A percentile compares a stretch with the other conserved stretches of the same genome.
phyloP scores from a whole-genome alignment of 495 filamentous ascomycete species.

The Penicillium ucsense region DNA sequence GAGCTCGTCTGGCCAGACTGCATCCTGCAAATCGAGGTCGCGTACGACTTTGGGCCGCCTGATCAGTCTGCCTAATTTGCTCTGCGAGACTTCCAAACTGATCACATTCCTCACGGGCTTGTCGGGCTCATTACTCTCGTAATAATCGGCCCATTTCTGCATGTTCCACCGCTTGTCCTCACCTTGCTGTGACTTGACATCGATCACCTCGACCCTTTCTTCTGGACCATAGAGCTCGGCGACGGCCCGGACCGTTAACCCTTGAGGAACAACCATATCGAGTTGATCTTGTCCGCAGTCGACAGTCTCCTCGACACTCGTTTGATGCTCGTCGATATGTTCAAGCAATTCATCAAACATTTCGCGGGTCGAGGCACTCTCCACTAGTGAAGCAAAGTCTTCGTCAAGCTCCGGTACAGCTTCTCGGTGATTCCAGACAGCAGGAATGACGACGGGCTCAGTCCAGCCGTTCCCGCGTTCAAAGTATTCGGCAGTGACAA shows the following conservation, averaged over 20 bases:
- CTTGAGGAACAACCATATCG: constrained; percentile 66
- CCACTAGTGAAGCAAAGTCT: constrained; percentile 24
- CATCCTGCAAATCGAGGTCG: constrained; percentile 62
- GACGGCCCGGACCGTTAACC: constrained; percentile 56
- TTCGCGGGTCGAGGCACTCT: constrained; percentile 30
- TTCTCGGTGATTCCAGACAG: constrained; percentile 51
- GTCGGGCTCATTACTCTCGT: constrained; percentile 48
- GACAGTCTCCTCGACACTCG: constrained; percentile 35
- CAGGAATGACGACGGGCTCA: constrained; percentile 63
- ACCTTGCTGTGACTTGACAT: constrained; percentile 66
- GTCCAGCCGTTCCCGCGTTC: constrained; percentile 58
- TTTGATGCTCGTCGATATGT: constrained; percentile 23
- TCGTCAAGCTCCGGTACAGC: constrained; percentile 13
- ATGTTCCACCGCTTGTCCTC: constrained; percentile 63
- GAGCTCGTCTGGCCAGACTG: constrained; percentile 59
- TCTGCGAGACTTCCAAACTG: constrained; percentile 65
- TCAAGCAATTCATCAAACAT: constrained; percentile 42
- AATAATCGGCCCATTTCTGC: constrained; percentile 66
- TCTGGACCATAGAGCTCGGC: constrained; percentile 58
- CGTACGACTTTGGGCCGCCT: constrained; percentile 61
- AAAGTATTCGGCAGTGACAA: constrained; percentile 57
- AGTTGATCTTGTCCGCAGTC: constrained; percentile 58
- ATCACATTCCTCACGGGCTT: constrained; percentile 68
- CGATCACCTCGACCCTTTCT: constrained; percentile 61
- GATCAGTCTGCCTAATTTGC: constrained; percentile 54